These are phyloP conservation scores for Tausonia pullulans DNA, from an alignment of 1,284 basidiomycete genomes.

Conservation along the genomic window DNA sequence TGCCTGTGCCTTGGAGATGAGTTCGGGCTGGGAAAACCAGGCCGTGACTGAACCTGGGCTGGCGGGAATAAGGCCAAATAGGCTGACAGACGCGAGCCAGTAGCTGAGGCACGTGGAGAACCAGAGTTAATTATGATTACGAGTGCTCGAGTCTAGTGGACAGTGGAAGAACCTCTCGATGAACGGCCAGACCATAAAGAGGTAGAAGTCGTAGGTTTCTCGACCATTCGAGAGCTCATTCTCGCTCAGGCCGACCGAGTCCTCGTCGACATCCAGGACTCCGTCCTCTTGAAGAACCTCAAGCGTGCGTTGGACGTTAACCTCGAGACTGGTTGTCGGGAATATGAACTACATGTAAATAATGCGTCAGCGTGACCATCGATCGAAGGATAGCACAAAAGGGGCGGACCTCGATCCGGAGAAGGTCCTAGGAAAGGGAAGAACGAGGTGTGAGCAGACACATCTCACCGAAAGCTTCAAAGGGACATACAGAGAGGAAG, in stretches of 20 bases:
- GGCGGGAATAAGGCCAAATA: not conserved
- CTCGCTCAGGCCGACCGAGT: not conserved
- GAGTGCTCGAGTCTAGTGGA: too few species aligned
- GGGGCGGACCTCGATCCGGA: slow-evolving; percentile 11
- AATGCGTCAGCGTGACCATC: not conserved
- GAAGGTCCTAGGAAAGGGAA: not conserved
- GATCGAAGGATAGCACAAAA: not conserved
- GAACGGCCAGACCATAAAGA: slow-evolving; percentile 1
- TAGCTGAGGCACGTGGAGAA: not conserved
- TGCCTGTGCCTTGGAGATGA: not conserved
- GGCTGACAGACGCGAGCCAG: slow-evolving; percentile 5
- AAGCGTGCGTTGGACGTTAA: slow-evolving; percentile 8
- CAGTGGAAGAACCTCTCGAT: not conserved
- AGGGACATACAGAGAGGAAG: not conserved
- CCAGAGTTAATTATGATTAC: too few species aligned
- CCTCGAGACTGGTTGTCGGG: slow-evolving; percentile 2
- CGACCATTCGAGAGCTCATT: not conserved
- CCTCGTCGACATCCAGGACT: not conserved
- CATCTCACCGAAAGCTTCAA: too few species aligned
- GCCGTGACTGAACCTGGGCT: not conserved
- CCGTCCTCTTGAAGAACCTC: slow-evolving; percentile 1
- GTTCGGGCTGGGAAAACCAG: not conserved
- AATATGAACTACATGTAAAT: slow-evolving; percentile 4
- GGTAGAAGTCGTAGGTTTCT: slow-evolving; percentile 10
- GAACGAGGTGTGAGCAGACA: too few species aligned